phyloP scores from a whole-genome alignment of 441 rosid species.

The Melastoma candidum region DNA sequence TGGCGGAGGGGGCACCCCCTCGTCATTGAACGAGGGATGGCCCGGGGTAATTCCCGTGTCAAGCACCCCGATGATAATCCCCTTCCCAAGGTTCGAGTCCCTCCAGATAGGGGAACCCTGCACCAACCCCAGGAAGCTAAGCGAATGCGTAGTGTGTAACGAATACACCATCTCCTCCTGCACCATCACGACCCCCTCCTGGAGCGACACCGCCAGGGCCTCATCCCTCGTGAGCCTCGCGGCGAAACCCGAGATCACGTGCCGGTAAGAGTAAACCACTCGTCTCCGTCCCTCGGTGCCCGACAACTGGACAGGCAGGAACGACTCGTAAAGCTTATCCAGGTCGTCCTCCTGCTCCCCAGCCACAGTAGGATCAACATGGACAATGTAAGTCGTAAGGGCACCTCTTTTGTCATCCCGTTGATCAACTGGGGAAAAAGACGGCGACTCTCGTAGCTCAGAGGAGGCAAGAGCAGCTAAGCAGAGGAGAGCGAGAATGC shows the following conservation, averaged over 20 bases:
- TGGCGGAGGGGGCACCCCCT: slow-evolving; percentile 1
- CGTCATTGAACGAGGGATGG: background rate
- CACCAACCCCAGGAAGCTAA: slow-evolving; percentile 2
- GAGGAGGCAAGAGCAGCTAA: too few relatives aligned
- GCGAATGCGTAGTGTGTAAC: slow-evolving; percentile 5
- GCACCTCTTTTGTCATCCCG: background rate
- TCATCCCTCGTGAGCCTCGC: slow-evolving; percentile 3
- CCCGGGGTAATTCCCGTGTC: slow-evolving; percentile 1
- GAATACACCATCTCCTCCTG: background rate
- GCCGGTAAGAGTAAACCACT: slow-evolving; percentile 9
- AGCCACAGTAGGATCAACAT: background rate
- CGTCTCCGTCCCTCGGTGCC: background rate
- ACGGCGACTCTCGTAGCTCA: too few relatives aligned
- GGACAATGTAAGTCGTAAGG: slow-evolving; percentile 9
- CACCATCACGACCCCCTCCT: background rate
- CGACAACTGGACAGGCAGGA: slow-evolving; percentile 3
- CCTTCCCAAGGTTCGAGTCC: background rate
- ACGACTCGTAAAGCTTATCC: slow-evolving; percentile 8
- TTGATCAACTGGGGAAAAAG: too few relatives aligned
- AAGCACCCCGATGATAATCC: slow-evolving; percentile 1
- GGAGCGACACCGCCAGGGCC: background rate
- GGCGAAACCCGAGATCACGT: slow-evolving; percentile 7
- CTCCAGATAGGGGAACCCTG: background rate
- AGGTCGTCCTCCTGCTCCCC: slow-evolving; percentile 9
- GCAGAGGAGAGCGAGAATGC: too few relatives aligned